phyloP scores from a whole-genome alignment of 768 basidiomycete genomes.

The Goffeauzyma gilvescens region DNA sequence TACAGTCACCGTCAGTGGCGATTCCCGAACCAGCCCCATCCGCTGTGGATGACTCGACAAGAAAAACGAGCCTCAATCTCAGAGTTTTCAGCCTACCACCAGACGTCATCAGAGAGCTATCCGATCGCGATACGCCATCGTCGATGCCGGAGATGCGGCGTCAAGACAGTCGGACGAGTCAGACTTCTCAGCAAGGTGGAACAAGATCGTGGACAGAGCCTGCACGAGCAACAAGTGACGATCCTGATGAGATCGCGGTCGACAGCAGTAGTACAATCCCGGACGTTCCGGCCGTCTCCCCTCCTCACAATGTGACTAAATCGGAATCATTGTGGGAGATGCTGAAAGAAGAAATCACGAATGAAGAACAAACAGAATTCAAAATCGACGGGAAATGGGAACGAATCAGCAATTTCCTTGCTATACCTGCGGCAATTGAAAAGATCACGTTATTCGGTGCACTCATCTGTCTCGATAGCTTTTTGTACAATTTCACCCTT shows the following conservation, averaged over 20 bases:
- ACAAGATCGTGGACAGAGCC: not conserved
- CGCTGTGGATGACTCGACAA: too few relatives aligned
- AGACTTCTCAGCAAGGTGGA: not conserved
- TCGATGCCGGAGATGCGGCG: not conserved
- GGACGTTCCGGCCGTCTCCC: too few relatives aligned
- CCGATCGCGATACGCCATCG: too few relatives aligned
- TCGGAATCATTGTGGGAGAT: conserved; percentile 20
- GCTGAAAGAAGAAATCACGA: conserved; percentile 24
- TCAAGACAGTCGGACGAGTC: not conserved
- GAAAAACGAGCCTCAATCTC: too few relatives aligned
- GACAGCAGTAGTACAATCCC: too few relatives aligned
- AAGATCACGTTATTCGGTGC: conserved; percentile 91
- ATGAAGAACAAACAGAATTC: conserved; percentile 26
- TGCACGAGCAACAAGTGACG: not conserved
- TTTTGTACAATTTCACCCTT: conserved; percentile 94
- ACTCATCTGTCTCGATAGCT: conserved; percentile 83
- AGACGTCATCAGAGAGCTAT: too few relatives aligned
- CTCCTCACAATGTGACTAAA: not conserved
- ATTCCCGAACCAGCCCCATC: too few relatives aligned
- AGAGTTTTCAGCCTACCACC: too few relatives aligned
- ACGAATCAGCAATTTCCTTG: conserved; percentile 83
- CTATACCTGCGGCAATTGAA: conserved; percentile 78
- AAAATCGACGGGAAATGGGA: conserved; percentile 40
- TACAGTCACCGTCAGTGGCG: too few relatives aligned
- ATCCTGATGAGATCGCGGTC: not conserved